Conservation (phyloP, 1,139 yeast species). For the Pichia norvegensis region DNA sequence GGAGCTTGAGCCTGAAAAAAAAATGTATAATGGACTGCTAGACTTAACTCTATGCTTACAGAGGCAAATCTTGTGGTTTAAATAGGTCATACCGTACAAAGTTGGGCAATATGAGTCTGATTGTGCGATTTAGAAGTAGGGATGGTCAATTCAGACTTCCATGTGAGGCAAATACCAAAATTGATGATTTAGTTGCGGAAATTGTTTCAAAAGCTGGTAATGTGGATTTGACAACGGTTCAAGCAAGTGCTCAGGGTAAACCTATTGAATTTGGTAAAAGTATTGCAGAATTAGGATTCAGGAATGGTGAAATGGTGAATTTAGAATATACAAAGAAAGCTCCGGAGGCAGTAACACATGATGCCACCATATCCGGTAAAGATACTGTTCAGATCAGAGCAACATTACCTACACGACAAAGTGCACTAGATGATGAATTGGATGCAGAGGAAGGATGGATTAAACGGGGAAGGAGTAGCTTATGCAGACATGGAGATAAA, state of each 20-base stretch:
- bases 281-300: constrained; percentile 33
- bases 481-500: constrained; percentile 83
- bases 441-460: constrained; percentile 70
- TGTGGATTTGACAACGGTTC: constrained; percentile 30
- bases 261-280: constrained; percentile 27
- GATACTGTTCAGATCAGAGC: constrained; percentile 6
- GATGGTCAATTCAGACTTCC: constrained; percentile 73
- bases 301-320: constrained; percentile 81
- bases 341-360: constrained; percentile 3
- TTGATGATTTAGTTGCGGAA: constrained; percentile 35
- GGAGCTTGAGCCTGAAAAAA: too few species aligned
- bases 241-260: background rate
- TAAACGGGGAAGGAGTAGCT: constrained; percentile 47
- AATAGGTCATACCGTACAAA: background rate
- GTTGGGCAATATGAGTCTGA: constrained; percentile 13
- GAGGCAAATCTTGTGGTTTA: background rate
- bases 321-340: constrained; percentile 37
- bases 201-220: constrained; percentile 33
- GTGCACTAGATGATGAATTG: constrained; percentile 59
- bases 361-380: constrained; percentile 14
- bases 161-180: constrained; percentile 41
- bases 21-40: too few species aligned
- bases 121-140: constrained; percentile 72
- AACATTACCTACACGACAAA: constrained; percentile 25
- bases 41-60: too few species aligned